These are phyloP conservation scores for Rhizopogon vulgaris DNA, from an alignment of 768 basidiomycete species.

Conservation along the genomic window DNA sequence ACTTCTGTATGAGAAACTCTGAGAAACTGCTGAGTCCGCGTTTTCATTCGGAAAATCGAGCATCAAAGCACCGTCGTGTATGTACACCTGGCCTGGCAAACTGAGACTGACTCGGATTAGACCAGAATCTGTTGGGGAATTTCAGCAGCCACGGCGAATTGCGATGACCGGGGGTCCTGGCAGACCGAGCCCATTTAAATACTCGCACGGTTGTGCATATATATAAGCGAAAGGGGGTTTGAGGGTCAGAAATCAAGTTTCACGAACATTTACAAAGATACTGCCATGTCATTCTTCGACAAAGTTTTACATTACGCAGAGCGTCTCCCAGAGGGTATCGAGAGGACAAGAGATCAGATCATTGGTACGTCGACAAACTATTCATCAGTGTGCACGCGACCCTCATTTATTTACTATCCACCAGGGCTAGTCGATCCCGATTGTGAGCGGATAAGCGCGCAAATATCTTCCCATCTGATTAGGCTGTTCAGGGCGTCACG, in stretches of 20 bases:
- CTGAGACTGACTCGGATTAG: too few relatives aligned
- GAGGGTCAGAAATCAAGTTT: too few relatives aligned
- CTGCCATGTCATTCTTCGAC: constrained; percentile 36
- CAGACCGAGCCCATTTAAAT: too few relatives aligned
- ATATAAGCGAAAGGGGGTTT: not conserved
- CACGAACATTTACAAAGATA: not conserved
- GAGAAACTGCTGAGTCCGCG: too few relatives aligned
- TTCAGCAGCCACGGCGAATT: too few relatives aligned
- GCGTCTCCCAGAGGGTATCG: constrained; percentile 31
- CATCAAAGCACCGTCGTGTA: too few relatives aligned
- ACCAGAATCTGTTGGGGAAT: too few relatives aligned
- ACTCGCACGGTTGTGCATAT: not conserved
- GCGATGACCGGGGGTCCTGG: too few relatives aligned
- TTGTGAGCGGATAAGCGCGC: constrained; percentile 18
- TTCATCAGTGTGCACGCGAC: not conserved
- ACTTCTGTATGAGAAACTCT: too few relatives aligned
- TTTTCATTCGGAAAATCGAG: too few relatives aligned
- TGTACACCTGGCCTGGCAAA: too few relatives aligned
- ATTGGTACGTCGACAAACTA: constrained; percentile 22
- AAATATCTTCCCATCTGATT: not conserved
- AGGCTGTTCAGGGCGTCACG: constrained; percentile 49
- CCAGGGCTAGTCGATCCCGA: constrained; percentile 29
- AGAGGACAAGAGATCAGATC: constrained; percentile 30
- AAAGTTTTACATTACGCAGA: constrained; percentile 31
- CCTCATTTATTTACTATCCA: not conserved